A percentile compares a stretch with the other conserved stretches of the same genome.
These are phyloP conservation scores for Capsicum rhomboideum DNA, from an alignment of 257 asterid species.

Conservation along the genomic window DNA sequence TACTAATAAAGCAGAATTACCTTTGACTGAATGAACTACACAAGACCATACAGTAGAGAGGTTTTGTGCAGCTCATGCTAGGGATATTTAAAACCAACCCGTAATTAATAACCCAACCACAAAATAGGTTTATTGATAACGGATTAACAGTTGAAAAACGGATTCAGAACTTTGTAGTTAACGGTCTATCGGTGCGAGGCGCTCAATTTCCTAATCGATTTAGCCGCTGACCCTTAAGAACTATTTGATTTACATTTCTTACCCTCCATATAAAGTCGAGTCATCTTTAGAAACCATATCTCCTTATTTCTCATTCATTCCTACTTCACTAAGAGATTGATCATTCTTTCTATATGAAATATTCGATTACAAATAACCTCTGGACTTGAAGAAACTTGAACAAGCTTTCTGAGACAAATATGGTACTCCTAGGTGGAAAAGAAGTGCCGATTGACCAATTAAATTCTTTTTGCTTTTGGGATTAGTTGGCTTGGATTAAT, in stretches of 20 bases:
- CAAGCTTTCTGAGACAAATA: conserved; percentile 49
- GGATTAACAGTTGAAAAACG: too few relatives aligned
- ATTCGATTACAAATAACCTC: conserved; percentile 41
- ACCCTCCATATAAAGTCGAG: too few relatives aligned
- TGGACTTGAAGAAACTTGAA: conserved; percentile 39
- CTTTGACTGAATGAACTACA: neutral
- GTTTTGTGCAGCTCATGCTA: neutral
- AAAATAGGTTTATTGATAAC: too few relatives aligned
- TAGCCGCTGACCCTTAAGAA: too few relatives aligned
- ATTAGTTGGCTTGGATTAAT: conserved; percentile 70
- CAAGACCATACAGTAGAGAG: neutral
- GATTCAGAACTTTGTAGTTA: too few relatives aligned
- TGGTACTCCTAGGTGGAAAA: conserved; percentile 64
- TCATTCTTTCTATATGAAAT: conserved; percentile 23
- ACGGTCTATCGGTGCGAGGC: too few relatives aligned
- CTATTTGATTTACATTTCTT: too few relatives aligned
- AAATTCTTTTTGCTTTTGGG: conserved; percentile 61
- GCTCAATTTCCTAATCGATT: too few relatives aligned
- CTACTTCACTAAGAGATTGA: conserved; percentile 9
- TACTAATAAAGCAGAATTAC: neutral
- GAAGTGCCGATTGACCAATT: conserved; percentile 65
- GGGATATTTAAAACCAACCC: too few relatives aligned
- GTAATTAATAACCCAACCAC: too few relatives aligned
- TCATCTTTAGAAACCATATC: too few relatives aligned
- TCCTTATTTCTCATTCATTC: too few relatives aligned